phyloP scores from a whole-genome alignment of 164 flowering plant genomes.

The Magnolia kwangsiensis region DNA sequence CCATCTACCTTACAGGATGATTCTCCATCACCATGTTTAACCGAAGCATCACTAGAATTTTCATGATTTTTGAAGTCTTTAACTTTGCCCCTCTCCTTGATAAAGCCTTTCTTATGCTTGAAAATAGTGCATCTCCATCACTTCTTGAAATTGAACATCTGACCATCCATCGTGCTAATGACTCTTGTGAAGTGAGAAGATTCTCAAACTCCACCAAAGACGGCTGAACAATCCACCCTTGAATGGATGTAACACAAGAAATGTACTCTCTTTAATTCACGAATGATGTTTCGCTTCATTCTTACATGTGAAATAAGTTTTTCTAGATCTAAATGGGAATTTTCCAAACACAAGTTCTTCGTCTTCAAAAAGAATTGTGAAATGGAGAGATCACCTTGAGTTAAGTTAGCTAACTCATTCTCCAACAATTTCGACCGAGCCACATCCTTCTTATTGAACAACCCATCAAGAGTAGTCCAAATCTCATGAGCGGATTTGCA shows the following conservation, averaged over 20 bases:
- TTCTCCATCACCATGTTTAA: slow-evolving; percentile 1
- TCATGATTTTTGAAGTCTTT: not conserved
- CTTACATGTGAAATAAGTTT: slow-evolving; percentile 2
- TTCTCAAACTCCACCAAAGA: slow-evolving; percentile 12
- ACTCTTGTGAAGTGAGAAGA: slow-evolving; percentile 5
- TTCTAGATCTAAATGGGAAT: not conserved
- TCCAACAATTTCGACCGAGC: too few species aligned
- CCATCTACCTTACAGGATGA: not conserved
- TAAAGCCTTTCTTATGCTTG: not conserved
- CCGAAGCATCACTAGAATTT: not conserved
- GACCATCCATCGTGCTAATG: slow-evolving; percentile 1
- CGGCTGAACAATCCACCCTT: not conserved
- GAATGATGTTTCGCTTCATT: not conserved
- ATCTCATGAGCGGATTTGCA: too few species aligned
- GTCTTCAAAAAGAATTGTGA: slow-evolving; percentile 9
- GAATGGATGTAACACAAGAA: not conserved
- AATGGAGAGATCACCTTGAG: too few species aligned
- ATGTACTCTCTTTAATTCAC: not conserved
- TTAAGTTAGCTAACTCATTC: too few species aligned
- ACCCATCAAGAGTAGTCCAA: too few species aligned
- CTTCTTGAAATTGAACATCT: not conserved
- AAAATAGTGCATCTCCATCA: not conserved
- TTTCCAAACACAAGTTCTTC: not conserved
- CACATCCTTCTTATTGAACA: too few species aligned
- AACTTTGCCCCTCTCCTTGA: not conserved